phyloP scores from a whole-genome alignment of 371 early-diverging fungal species.

The Rhizopus arrhizus region DNA sequence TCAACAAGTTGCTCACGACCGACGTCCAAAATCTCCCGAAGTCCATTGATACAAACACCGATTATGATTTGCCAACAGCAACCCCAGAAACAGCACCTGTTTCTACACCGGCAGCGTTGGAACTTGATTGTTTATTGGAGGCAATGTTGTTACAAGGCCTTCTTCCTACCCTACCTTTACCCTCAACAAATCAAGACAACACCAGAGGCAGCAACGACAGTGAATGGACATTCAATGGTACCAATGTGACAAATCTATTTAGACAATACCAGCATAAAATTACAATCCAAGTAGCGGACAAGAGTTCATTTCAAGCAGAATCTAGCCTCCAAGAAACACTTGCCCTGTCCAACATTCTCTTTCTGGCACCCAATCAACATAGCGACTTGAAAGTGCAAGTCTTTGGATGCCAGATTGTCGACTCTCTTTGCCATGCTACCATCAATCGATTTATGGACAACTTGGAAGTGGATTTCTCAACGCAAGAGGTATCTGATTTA shows the following conservation, averaged over 20 bases:
- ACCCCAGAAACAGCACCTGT: slow-evolving; percentile 3
- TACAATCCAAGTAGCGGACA: slow-evolving; percentile 4
- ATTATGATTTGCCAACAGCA: slow-evolving; percentile 9
- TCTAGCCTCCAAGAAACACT: slow-evolving; percentile 11
- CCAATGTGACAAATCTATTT: slow-evolving; percentile 11
- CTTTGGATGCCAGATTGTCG: slow-evolving; percentile 8
- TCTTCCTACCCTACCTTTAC: slow-evolving; percentile 10
- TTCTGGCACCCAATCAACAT: slow-evolving; percentile 12
- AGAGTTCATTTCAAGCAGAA: slow-evolving; percentile 12
- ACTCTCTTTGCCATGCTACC: slow-evolving; percentile 13
- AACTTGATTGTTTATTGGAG: slow-evolving; percentile 8
- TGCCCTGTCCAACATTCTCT: slow-evolving; percentile 10
- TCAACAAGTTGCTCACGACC: slow-evolving; percentile 15
- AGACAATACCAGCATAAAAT: not conserved
- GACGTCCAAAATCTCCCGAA: slow-evolving; percentile 12
- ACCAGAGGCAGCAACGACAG: slow-evolving; percentile 9
- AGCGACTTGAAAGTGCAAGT: slow-evolving; percentile 9
- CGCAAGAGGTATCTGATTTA: slow-evolving; percentile 9
- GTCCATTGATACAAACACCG: slow-evolving; percentile 11
- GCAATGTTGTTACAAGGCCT: slow-evolving; percentile 2
- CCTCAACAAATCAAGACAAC: slow-evolving; percentile 12
- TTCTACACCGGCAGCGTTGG: slow-evolving; percentile 9
- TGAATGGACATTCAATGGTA: slow-evolving; percentile 8
- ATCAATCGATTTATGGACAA: slow-evolving; percentile 12
- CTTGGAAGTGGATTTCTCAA: slow-evolving; percentile 9